Percentiles rank a stretch among this genome's conserved stretches.
Evolutionary conservation across 2,329 filamentous ascomycete genomes (phyloP).

Genomic region (Bimuria novae-zelandiae): DNA sequence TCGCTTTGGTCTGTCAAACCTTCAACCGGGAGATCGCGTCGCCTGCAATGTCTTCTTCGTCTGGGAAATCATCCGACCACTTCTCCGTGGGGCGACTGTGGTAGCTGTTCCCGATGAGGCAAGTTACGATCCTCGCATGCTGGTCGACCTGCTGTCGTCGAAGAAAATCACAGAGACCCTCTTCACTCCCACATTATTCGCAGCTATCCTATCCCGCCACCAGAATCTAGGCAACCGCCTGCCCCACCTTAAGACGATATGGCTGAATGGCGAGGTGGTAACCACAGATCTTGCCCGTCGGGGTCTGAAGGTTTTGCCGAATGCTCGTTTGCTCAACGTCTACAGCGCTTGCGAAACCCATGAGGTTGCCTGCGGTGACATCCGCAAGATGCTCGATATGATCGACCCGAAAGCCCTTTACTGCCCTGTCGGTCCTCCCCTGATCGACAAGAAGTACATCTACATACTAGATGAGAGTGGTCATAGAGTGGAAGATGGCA

Average conservation of each 20-base stretch:
- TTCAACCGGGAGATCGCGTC: conserved; percentile 73
- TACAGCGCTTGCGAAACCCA: conserved; percentile 85
- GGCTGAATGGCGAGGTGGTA: conserved; percentile 84
- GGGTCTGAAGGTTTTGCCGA: conserved; percentile 69
- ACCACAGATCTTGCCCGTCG: conserved; percentile 75
- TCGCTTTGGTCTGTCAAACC: conserved; percentile 71
- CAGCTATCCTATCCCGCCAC: conserved; percentile 73
- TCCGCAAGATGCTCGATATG: conserved; percentile 65
- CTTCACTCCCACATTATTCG: conserved; percentile 80
- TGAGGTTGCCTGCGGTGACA: conserved; percentile 77
- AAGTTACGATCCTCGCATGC: conserved; percentile 75
- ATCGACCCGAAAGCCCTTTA: conserved; percentile 64
- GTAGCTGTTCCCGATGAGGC: conserved; percentile 74
- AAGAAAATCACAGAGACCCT: conserved; percentile 77
- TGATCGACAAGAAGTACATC: conserved; percentile 66
- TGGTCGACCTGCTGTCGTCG: conserved; percentile 70
- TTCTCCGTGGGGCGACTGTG: conserved; percentile 76
- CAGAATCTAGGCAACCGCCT: conserved; percentile 66
- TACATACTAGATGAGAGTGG: conserved; percentile 75
- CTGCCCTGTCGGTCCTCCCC: conserved; percentile 73
- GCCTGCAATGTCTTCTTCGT: conserved; percentile 90
- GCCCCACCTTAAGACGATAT: conserved; percentile 70
- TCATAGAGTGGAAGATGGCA: conserved; percentile 63
- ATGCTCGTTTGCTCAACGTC: conserved; percentile 73
- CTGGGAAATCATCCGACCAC: conserved; percentile 80